Base-by-base conservation (phyloP, 2,329 filamentous ascomycete species). In the Basipetospora chlamydospora region DNA sequence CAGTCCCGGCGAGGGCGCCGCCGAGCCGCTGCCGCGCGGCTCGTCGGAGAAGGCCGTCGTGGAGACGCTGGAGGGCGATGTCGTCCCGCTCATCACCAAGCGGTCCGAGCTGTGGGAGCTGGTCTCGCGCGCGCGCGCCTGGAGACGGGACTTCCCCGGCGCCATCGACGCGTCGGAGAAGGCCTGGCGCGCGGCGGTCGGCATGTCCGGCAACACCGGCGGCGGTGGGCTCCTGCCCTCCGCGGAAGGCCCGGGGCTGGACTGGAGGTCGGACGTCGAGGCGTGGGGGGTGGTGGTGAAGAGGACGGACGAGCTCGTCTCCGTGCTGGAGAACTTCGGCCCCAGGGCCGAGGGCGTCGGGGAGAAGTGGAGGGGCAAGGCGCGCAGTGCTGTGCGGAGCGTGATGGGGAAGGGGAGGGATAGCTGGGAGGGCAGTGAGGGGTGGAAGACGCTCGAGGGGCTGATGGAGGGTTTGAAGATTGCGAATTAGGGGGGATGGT, bases 171-270 rank as follows among this genome's bases (percentile, higher is more conserved):
- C 83, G 2, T 74, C 87, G 21, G 90, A 96, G 58, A 87, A 88
- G 51, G 84, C 80, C 0, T 98, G 88, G 87, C 72, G 90, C 2
- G 75, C 80, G 0, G 72, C 79, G 0, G 42, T 44, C 16, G 30
- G 30, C 18, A 33, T 33, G 30, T 18, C 30, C 11, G 30, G 17
- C n/a, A n/a, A n/a, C n/a, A n/a, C n/a, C n/a, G n/a, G 84, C 82
- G 2, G 74, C 87, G 20, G 90, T 96, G 58, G 87, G 88, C 51
- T 84, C 80, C 0, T 98, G 88, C 87, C 72, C 90, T 2, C n/a
- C n/a, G 75, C 80, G 0, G 72, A 78, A 0, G 42, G 43, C 17
- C 10, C 12, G 32, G 13, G n/a, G 15, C 9, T 37, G n/a, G 51
- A 59, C 44, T 61, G 58, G 58, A 56, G 54, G 20, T 70, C 72